Base-by-base conservation (phyloP, 805 yeast genomes). In the Wickerhamiella allomyrinae region DNA sequence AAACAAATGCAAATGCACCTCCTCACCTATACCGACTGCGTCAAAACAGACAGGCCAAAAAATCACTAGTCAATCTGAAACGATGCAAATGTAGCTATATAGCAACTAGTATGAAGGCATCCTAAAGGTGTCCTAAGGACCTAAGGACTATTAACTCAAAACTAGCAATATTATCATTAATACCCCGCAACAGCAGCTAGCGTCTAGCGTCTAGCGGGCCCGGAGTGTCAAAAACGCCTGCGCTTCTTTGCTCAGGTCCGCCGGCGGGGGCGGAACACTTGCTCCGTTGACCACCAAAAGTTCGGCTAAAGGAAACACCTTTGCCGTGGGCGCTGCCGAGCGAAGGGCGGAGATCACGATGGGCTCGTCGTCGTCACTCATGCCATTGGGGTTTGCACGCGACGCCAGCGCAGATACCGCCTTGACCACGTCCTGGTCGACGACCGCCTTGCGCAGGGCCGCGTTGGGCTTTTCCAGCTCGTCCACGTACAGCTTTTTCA, bases 401-500 rank as follows among this genome's bases (percentile, higher is more conserved):
- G 59, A 49, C 1, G 68, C 69, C 34, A 65, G 44, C 5, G 69
- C 65, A 4, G 49, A 47, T 34, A 61, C 41, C 9, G 53, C 51
- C 7, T 43, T 54, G 11, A 53, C 38, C 17, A 64, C 43, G 37
- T 59, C 55, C 36, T 55, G 59, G 33, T 48, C 54, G 14, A 45
- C 43, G 9, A 65, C 57, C 2, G 68, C 65, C 23, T 52, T 47
- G 6, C 66, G 53, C 35, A 66, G 50, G 15, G 49, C 54, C 7
- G 57, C 47, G 37, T 58, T 59, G 6, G 67, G 65, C 33, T 61
- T 51, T 29, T 55, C 60, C 20, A 58, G 45, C 29, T 54, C 52
- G 6, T 37, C 48, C 10, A 71, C 62, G 52, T 58, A 86, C 33
- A 59, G 63, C 57, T 72, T 74, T 4, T 59, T 61, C 20, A 67